These are phyloP conservation scores for Fusarium haematococcum DNA, from an alignment of 2,329 filamentous ascomycete species.

Conservation along the genomic window DNA sequence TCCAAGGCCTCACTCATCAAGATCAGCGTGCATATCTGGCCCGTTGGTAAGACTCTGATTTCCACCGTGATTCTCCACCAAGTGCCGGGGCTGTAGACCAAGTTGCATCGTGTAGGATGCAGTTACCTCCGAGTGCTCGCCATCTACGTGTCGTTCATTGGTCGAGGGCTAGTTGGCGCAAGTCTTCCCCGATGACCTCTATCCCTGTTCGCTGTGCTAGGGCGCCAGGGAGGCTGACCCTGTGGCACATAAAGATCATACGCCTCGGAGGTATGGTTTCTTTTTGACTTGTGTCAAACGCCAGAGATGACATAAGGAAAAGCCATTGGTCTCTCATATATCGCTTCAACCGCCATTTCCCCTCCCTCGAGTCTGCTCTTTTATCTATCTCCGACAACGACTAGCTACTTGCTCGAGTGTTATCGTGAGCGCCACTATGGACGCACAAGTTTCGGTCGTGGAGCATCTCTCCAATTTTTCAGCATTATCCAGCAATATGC, in stretches of 20 bases:
- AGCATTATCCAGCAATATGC: neutral
- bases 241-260: conserved; percentile 1
- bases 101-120: neutral
- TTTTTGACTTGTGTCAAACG: neutral
- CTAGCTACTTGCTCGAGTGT: neutral
- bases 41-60: neutral
- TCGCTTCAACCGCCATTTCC: neutral
- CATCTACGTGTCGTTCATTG: neutral
- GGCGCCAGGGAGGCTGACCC: neutral
- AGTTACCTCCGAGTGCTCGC: neutral
- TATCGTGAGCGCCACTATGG: conserved; percentile 8
- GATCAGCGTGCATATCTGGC: neutral
- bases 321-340: neutral
- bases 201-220: neutral
- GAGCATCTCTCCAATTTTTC: conserved; percentile 23
- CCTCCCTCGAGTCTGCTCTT: neutral
- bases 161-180: neutral
- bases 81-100: neutral
- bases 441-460: conserved; percentile 7
- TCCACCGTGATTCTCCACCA: neutral
- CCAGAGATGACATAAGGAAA: neutral
- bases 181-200: neutral
- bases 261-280: neutral
- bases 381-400: neutral
- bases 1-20: neutral